A percentile compares a stretch with the other conserved stretches of the same genome.
Conservation (phyloP, 169 alveolate genomes). For the Neospora caninum region DNA sequence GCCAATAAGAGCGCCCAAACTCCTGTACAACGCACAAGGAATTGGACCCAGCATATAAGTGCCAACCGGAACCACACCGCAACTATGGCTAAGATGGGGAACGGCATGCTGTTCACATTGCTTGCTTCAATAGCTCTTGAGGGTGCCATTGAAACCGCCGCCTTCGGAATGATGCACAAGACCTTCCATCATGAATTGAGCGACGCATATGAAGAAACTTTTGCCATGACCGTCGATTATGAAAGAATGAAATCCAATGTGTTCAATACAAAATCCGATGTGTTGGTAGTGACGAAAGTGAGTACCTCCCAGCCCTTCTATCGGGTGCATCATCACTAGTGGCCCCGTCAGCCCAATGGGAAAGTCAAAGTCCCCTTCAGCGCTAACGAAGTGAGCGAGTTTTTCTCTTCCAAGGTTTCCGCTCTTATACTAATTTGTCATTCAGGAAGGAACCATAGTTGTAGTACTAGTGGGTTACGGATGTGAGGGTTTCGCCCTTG, state of each 20-base stretch:
- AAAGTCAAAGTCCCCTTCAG: not conserved
- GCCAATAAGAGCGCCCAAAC: too few relatives aligned
- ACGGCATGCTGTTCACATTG: not conserved
- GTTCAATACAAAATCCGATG: conserved; percentile 10
- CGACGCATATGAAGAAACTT: conserved; percentile 24
- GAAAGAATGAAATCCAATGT: conserved; percentile 22
- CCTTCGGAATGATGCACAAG: not conserved
- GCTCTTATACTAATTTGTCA: not conserved
- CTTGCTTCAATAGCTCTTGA: not conserved
- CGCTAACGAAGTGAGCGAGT: not conserved
- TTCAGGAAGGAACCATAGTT: conserved; percentile 15
- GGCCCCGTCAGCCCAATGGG: conserved; percentile 7
- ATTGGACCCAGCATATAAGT: not conserved
- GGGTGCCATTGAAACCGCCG: not conserved
- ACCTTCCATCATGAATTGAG: not conserved
- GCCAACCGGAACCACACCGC: not conserved
- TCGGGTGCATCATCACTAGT: not conserved
- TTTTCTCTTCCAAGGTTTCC: not conserved
- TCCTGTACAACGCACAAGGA: too few relatives aligned
- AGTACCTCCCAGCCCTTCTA: not conserved
- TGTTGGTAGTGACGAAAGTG: conserved; percentile 24
- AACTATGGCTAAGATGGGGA: not conserved
- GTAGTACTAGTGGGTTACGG: not conserved
- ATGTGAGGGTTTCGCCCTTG: not conserved
- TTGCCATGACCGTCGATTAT: not conserved